These are phyloP conservation scores for Cajanus cajan DNA, from an alignment of 306 rosid genomes.

Conservation along the genomic window DNA sequence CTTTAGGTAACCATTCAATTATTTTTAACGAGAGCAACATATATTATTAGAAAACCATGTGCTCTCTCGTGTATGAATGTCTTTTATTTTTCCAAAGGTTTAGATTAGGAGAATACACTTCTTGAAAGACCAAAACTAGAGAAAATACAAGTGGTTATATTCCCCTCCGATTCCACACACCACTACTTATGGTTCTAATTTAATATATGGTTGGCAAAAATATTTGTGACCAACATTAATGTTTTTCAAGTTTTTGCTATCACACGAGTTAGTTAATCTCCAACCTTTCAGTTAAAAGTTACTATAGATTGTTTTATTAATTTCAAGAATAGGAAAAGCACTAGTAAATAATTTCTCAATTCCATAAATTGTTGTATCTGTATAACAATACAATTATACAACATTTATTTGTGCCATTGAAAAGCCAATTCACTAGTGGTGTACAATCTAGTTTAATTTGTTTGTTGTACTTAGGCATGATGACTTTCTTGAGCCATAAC, in stretches of 20 bases:
- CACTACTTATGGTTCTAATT: neutral
- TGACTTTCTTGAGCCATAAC: neutral
- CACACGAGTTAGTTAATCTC: neutral
- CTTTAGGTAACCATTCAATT: neutral
- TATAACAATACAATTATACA: neutral
- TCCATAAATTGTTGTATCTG: constrained; percentile 1
- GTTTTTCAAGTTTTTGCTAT: neutral
- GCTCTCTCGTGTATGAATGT: neutral
- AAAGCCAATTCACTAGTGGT: neutral
- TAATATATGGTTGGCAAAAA: too few relatives aligned
- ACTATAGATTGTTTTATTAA: neutral
- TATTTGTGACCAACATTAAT: too few relatives aligned
- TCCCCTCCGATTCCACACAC: neutral
- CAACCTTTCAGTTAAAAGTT: neutral
- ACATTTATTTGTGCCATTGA: neutral
- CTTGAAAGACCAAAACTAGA: too few relatives aligned
- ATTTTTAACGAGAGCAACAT: too few relatives aligned
- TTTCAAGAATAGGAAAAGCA: neutral
- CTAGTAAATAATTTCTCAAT: neutral
- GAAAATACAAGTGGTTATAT: too few relatives aligned
- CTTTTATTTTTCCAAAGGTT: too few relatives aligned
- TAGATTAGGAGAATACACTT: too few relatives aligned
- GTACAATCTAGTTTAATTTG: neutral
- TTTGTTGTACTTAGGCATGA: neutral
- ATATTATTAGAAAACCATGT: neutral